Evolutionary conservation across 441 rosid genomes (phyloP).

Genomic region (Populus trichocarpa): DNA sequence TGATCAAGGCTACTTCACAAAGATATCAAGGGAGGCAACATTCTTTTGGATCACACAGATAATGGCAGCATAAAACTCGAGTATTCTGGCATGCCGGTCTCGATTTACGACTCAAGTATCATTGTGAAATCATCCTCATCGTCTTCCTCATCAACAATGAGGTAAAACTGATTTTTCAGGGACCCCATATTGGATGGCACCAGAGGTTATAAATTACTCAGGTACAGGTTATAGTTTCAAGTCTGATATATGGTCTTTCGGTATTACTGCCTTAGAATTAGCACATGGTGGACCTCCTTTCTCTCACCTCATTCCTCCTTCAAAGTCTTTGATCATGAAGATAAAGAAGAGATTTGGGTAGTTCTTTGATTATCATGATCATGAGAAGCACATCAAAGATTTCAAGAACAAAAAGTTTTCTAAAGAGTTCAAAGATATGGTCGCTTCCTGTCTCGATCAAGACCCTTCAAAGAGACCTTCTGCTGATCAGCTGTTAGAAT

Average conservation of each 20-base stretch:
- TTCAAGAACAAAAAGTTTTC: constrained; percentile 57
- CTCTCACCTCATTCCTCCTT: constrained; percentile 70
- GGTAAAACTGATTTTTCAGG: constrained; percentile 69
- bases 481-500: constrained; percentile 67
- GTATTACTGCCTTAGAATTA: constrained; percentile 76
- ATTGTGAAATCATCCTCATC: constrained; percentile 10
- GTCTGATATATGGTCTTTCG: constrained; percentile 87
- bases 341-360: constrained; percentile 61
- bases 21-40: constrained; percentile 71
- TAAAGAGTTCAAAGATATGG: constrained; percentile 71
- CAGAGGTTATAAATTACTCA: constrained; percentile 74
- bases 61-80: constrained; percentile 67
- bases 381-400: constrained; percentile 14
- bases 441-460: constrained; percentile 67
- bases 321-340: constrained; percentile 68
- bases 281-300: constrained; percentile 82
- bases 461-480: constrained; percentile 73
- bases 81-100: constrained; percentile 70
- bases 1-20: constrained; percentile 74
- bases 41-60: constrained; percentile 43
- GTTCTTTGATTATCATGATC: constrained; percentile 47
- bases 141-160: constrained; percentile 32
- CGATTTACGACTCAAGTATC: constrained; percentile 51
- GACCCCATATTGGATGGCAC: constrained; percentile 91
- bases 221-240: constrained; percentile 66